Percentiles rank a stretch among this genome's conserved stretches.
phyloP scores from a whole-genome alignment of 345 rosid genomes.

The Balakata baccata region DNA sequence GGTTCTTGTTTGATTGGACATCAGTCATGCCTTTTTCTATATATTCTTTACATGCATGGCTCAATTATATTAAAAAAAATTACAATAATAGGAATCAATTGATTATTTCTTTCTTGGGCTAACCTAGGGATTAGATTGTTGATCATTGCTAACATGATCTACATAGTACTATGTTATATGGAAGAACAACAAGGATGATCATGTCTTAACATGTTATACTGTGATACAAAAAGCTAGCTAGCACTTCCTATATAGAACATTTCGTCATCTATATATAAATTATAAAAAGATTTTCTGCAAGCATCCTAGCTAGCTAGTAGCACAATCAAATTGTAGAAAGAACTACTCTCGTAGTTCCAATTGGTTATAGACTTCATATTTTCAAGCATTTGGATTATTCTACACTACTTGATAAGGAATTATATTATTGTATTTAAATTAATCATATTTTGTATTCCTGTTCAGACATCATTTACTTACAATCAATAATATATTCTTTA shows the following conservation, averaged over 20 bases:
- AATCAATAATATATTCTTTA: too few relatives aligned
- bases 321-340: not conserved
- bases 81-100: not conserved
- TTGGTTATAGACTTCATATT: not conserved
- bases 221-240: not conserved
- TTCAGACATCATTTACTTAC: too few relatives aligned
- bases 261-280: not conserved
- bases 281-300: not conserved
- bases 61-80: not conserved
- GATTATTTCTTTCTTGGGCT: not conserved
- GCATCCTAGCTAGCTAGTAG: not conserved
- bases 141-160: not conserved
- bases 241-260: not conserved
- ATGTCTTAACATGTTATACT: not conserved
- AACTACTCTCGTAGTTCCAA: not conserved
- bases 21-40: slow-evolving; percentile 18
- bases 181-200: not conserved
- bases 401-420: too few relatives aligned
- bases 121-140: not conserved
- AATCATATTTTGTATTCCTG: too few relatives aligned
- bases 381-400: not conserved
- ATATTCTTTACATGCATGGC: not conserved
- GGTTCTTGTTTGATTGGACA: slow-evolving; percentile 35
- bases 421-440: too few relatives aligned
- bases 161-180: not conserved